Base-by-base conservation (phyloP, 768 basidiomycete genomes). In the Lactarius sanguifluus region DNA sequence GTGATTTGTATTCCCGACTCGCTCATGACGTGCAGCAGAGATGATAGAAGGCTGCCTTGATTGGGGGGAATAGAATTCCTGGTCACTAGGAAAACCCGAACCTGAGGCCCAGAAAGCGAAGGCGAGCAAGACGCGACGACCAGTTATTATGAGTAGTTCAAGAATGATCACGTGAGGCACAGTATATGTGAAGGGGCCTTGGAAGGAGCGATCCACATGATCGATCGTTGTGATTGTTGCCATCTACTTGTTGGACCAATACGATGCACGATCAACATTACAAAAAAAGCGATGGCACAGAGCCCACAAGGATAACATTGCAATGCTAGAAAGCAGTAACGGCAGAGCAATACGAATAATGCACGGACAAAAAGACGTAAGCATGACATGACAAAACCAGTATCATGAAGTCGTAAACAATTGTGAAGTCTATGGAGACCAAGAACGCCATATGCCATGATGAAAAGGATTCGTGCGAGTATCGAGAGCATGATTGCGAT, bases 1-100 rank as follows among this genome's bases (percentile, higher is more conserved):
- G 81, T 81, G 72, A 82, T 82, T 73, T 82, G 81, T 64, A 81
- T 73, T 23, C 75, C 75, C 12, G 80, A 79, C 56, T 67, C 68
- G 43, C 77, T 75, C 77, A 77, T 77, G 41, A 45, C 43, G 30
- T 59, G 28, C 52, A 16, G 56, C 30, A 18, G 38, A 52, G n/a
- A 60, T 9, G 25, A 28, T n/a, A 34, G 10, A 32, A n/a, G 45
- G 60, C 28, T 59, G 56, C 57, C 50, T 50, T 57, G 60, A 38
- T 32, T 23, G 3, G 16, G 41, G 23, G 15, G 52, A 23, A 50
- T 62, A 61, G 57, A 32, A 25, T 57, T 34, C 34, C 34, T 34
- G 45, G 34, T 40, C 38, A 38, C 40, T 40, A 34, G 50, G 61
- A 62, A 12, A 45, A 38, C 25, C 25, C 30, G 50, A 54, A 38